Evolutionary conservation across 2,329 filamentous ascomycete genomes (phyloP), one percentile per base, ranked within the genome.

Genomic region (Fonsecaea monophora): DNA sequence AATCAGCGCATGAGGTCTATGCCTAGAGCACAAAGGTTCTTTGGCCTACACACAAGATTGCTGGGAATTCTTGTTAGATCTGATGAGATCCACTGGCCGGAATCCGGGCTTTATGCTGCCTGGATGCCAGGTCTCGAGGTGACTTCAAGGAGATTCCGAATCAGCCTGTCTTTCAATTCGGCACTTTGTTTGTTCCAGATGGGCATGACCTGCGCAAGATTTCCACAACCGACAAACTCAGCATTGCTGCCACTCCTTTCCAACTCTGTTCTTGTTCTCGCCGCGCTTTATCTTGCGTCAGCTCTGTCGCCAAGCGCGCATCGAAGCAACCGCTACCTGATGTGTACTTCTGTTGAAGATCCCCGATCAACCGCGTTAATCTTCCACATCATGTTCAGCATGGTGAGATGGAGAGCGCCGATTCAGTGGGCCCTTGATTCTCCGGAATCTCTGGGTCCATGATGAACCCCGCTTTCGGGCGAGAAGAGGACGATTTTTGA

Each of bases 401-500:
- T 82, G 78, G 74, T 78, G 78, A 80, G 83, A 76, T 75, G 68
- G 76, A 84, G 84, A 86, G 82, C 86, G 84, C 85, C 81, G 85
- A 84, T 78, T 76, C 73, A 72, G 70, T 67, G 69, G 65, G 48
- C 73, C 74, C 72, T 71, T 65, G 70, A 71, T 73, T 63, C 68
- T 73, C 65, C 18, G 40, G 67, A 60, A 64, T 67, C 63, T 71
- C 71, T 71, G 73, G 59, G 73, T 72, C 70, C 72, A 72, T 72
- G 71, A 70, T 71, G 72, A 68, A 64, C 73, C 76, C 76, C 77
- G 76, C 75, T 68, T 72, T 72, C 42, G 59, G 45, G 74, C 72
- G 77, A 79, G 81, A 82, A 75, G 78, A 79, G 84, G 86, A 87
- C 92, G 92, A 87, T 88, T 96, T 97, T 97, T 96, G 85, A 84